phyloP scores from a whole-genome alignment of 352 stramenopile genomes.

The Globisporangium recalcitrans region DNA sequence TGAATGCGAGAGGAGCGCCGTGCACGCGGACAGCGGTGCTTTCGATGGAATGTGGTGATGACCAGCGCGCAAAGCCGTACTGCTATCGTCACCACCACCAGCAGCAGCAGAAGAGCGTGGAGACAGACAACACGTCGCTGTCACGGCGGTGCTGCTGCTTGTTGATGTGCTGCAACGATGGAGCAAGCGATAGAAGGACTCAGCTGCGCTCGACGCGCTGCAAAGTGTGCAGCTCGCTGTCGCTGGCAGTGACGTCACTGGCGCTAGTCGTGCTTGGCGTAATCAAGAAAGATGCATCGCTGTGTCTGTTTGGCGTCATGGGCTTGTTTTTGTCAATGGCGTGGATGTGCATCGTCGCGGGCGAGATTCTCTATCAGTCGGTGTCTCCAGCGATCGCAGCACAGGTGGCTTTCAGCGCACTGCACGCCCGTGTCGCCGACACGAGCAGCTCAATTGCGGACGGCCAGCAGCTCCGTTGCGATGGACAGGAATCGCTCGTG shows the following conservation, averaged over 20 bases:
- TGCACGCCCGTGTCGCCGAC: background rate
- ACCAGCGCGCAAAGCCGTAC: background rate
- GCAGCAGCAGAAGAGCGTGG: background rate
- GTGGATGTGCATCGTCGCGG: conserved; percentile 12
- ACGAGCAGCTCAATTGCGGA: background rate
- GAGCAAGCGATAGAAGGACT: background rate
- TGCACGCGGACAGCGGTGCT: conserved; percentile 17
- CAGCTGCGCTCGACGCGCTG: background rate
- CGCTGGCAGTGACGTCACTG: background rate
- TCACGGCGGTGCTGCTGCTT: background rate
- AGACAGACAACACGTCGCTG: background rate
- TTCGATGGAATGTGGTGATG: background rate
- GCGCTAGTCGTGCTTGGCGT: background rate
- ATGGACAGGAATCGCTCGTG: background rate
- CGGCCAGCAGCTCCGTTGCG: background rate
- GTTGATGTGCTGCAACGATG: background rate
- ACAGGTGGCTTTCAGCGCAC: conserved; percentile 1
- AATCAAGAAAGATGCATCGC: background rate
- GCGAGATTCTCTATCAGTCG: background rate
- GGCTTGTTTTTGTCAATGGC: conserved; percentile 8
- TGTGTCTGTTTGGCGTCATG: conserved; percentile 8
- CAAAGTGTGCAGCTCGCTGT: conserved; percentile 7
- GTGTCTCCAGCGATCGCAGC: conserved; percentile 8
- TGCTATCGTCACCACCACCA: conserved; percentile 16
- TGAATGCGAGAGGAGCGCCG: background rate